Evolutionary conservation across 768 basidiomycete genomes (phyloP).

Genomic region (Xerocomellus dryophilus): DNA sequence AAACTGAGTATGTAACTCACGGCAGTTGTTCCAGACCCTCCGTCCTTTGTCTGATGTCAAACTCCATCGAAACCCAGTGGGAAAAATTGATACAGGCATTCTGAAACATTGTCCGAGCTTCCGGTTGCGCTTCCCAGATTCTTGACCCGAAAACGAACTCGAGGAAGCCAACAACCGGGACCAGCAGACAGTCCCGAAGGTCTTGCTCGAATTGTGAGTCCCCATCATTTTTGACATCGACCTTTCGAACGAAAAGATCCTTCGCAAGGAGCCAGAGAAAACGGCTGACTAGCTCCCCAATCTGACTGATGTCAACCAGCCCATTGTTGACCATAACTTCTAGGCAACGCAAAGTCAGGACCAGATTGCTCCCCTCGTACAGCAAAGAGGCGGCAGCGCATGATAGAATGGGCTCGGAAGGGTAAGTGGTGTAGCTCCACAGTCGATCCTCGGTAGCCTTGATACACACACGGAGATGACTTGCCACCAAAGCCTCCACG

Average conservation of each 20-base stretch:
- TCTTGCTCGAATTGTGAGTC: too few species aligned
- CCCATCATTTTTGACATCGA: not conserved
- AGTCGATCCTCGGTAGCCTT: not conserved
- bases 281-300: slow-evolving; percentile 8
- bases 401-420: slow-evolving; percentile 8
- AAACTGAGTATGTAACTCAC: not conserved
- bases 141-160: not conserved
- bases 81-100: not conserved
- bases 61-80: not conserved
- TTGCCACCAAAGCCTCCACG: not conserved
- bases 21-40: not conserved
- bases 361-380: not conserved
- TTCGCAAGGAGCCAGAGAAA: slow-evolving; percentile 6
- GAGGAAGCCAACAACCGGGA: too few species aligned
- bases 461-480: not conserved
- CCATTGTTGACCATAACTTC: not conserved
- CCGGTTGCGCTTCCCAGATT: not conserved
- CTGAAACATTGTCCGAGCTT: not conserved
- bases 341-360: not conserved
- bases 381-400: not conserved
- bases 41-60: not conserved
- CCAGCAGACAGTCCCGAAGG: too few species aligned
- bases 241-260: slow-evolving; percentile 2
- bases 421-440: slow-evolving; percentile 4
- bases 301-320: not conserved